Evolutionary conservation across 495 filamentous ascomycete species (phyloP).

Genomic region (Eremomyces bilateralis): DNA sequence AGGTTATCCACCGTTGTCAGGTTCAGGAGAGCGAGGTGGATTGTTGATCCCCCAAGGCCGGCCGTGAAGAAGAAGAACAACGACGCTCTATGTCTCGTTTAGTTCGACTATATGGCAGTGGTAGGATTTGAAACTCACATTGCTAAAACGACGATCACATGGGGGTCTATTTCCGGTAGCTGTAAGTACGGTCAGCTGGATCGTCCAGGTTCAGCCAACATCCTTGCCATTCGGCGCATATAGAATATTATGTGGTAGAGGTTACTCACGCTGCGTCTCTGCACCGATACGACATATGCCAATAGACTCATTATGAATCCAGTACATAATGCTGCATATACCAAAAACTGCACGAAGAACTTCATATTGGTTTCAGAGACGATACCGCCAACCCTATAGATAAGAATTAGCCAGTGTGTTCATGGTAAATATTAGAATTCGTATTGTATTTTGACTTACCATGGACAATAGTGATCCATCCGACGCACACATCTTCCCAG

Average conservation of each 20-base stretch:
- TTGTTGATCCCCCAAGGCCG: constrained; percentile 51
- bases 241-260: neutral
- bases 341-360: constrained; percentile 70
- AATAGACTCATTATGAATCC: constrained; percentile 35
- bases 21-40: constrained; percentile 47
- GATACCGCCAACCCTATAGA: constrained; percentile 57
- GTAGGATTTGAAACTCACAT: constrained; percentile 22
- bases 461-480: constrained; percentile 91
- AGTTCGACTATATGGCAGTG: neutral
- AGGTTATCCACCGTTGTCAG: constrained; percentile 68
- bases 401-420: neutral
- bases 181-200: neutral
- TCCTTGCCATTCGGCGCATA: neutral
- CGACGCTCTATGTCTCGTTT: constrained; percentile 21
- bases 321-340: constrained; percentile 49
- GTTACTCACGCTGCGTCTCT: constrained; percentile 9
- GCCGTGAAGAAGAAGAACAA: constrained; percentile 61
- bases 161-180: constrained; percentile 15
- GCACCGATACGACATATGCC: constrained; percentile 31
- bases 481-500: constrained; percentile 57
- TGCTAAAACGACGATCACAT: constrained; percentile 32
- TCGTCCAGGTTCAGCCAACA: neutral
- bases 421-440: constrained; percentile 1
- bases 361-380: constrained; percentile 72
- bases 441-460: constrained; percentile 28